Base-by-base conservation (phyloP, 2,329 filamentous ascomycete species). In the Colletotrichum sp. region DNA sequence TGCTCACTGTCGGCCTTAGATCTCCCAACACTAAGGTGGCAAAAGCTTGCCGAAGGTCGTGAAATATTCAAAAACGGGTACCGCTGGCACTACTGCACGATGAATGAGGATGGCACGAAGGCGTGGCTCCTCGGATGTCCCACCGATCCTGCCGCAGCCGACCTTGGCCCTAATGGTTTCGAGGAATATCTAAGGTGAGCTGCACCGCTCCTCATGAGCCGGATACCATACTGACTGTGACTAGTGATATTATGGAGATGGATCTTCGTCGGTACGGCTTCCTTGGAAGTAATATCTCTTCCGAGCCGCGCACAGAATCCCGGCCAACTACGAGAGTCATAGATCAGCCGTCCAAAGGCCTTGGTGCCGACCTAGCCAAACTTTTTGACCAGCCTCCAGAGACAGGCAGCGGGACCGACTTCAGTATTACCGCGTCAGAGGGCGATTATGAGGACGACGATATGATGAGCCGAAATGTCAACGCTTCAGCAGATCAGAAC, bases 71-170 rank as follows among this genome's bases (percentile, higher is more conserved):
- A 95, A 79, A 89, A 93, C 0, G 95, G 94, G n/a, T 99, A 97
- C 84, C 92, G 96, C 76, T 99, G 97, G 97, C 96, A 99, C 84
- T 99, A 99, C 83, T 99, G 97, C 84, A 98, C 96, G 5, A 94
- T 98, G 86, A 98, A 98, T 82, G 94, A 97, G 77, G 95, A 98
- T 80, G 96, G 96, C 8, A 98, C 97, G 8, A 98, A 98, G 83
- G 97, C 96, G 9, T 99, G 97, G 96, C 89, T 99, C 28, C 90
- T 99, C n/a, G 97, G 97, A 10, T 98, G 96, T 81, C 95, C 95
- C 4, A 94, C 95, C 5, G 95, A 98, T 78, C 87, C 90, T 55
- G 87, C 90, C 21, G 88, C 90, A 8, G 92, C 93, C 64, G 94
- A 94, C 52, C 88, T 93, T 18, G 93, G 91, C 3, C 90, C 91